phyloP scores from a whole-genome alignment of 1,284 basidiomycete genomes.

The Puccinia sorghi region DNA sequence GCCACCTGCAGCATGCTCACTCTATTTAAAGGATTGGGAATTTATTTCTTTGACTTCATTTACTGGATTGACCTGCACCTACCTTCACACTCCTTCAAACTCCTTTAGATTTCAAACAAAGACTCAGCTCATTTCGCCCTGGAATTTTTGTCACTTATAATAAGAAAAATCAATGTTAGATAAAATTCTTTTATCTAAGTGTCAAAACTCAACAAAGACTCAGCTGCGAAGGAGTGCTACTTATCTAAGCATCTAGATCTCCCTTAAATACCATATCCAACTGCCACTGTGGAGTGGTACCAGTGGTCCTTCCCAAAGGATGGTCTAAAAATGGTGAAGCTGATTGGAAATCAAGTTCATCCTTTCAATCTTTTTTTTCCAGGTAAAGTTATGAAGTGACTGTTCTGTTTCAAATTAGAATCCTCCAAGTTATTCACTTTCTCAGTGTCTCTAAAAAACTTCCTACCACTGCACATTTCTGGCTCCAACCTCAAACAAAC shows the following conservation, averaged over 20 bases:
- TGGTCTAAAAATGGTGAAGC: slow-evolving; percentile 12
- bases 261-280: slow-evolving; percentile 2
- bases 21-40: no score
- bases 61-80: no score
- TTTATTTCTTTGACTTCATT: no score
- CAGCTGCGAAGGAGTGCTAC: neutral
- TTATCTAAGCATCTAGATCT: neutral
- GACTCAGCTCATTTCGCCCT: neutral
- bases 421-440: neutral
- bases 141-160: no score
- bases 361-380: neutral
- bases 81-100: no score
- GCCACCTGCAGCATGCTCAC: no score
- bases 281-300: slow-evolving; percentile 26
- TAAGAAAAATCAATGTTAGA: neutral
- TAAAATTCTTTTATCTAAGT: neutral
- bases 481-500: neutral
- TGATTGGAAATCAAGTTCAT: slow-evolving; percentile 21
- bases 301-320: slow-evolving; percentile 3
- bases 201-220: neutral
- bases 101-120: neutral
- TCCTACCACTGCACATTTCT: neutral
- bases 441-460: neutral
- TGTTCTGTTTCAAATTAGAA: neutral
- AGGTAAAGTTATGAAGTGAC: neutral